Evolutionary conservation across 495 filamentous ascomycete genomes (phyloP).

Genomic region (Neurospora tetraspora): DNA sequence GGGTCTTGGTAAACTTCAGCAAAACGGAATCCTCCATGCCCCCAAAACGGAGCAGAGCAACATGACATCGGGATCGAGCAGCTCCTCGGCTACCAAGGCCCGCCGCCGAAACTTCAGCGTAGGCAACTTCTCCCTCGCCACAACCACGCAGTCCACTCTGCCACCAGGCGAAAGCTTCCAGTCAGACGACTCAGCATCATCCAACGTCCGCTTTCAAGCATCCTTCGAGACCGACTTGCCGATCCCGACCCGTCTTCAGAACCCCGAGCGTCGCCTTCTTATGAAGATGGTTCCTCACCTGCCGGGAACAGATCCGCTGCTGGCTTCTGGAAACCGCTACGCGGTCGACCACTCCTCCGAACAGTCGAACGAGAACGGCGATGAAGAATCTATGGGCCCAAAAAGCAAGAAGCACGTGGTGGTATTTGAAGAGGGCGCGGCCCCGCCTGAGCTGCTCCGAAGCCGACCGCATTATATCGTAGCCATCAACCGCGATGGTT

Average conservation of each 20-base stretch:
- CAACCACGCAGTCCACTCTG: slow-evolving; percentile 3
- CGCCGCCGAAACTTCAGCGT: slow-evolving; percentile 23
- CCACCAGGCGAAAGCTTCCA: not conserved
- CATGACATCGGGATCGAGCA: not conserved
- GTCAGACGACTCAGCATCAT: not conserved
- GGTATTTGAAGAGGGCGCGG: slow-evolving; percentile 20
- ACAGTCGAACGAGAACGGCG: slow-evolving; percentile 4
- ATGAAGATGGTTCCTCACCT: slow-evolving; percentile 22
- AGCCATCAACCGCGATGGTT: slow-evolving; percentile 19
- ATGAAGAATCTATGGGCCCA: not conserved
- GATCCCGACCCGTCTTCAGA: not conserved
- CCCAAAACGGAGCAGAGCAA: not conserved
- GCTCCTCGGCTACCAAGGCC: not conserved
- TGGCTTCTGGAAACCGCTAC: slow-evolving; percentile 21
- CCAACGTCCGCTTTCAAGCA: not conserved
- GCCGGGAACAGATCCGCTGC: slow-evolving; percentile 19
- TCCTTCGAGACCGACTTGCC: not conserved
- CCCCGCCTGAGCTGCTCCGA: slow-evolving; percentile 15
- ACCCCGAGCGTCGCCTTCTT: slow-evolving; percentile 12
- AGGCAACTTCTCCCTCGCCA: slow-evolving; percentile 18
- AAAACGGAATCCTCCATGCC: not conserved
- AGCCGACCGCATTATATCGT: slow-evolving; percentile 19
- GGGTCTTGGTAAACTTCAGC: not conserved
- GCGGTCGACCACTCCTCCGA: slow-evolving; percentile 9
- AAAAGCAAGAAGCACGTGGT: slow-evolving; percentile 17